phyloP scores from a whole-genome alignment of 129 eudicot genomes.

The Pseudognaphalium luteoalbum region DNA sequence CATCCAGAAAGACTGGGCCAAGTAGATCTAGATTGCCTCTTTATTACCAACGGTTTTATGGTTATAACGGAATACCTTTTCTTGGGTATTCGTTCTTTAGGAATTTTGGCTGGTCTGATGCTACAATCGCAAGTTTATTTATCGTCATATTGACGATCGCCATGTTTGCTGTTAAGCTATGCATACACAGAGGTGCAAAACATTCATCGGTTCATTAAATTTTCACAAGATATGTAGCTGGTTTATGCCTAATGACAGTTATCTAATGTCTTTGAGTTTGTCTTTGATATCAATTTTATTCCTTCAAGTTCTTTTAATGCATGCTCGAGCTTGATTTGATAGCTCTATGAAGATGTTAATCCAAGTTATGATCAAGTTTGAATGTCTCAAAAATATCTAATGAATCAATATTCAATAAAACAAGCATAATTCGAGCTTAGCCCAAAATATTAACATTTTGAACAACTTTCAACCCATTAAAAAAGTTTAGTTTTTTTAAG shows the following conservation, averaged over 20 bases:
- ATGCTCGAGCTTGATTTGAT: too few species aligned
- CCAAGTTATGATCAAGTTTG: too few species aligned
- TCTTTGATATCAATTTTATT: neutral
- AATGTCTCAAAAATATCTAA: too few species aligned
- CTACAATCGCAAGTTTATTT: slow-evolving; percentile 19
- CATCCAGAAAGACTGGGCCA: slow-evolving; percentile 66
- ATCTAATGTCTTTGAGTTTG: slow-evolving; percentile 6
- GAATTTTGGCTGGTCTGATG: slow-evolving; percentile 28
- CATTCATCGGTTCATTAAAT: neutral
- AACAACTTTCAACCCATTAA: too few species aligned
- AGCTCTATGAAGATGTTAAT: too few species aligned
- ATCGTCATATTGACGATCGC: slow-evolving; percentile 13
- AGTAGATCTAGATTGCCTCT: slow-evolving; percentile 5
- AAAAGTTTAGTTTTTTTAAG: too few species aligned
- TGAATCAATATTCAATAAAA: too few species aligned
- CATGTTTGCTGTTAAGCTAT: slow-evolving; percentile 30
- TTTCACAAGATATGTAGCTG: slow-evolving; percentile 21
- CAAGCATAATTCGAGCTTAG: too few species aligned
- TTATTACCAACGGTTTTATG: slow-evolving; percentile 8
- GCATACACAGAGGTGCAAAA: slow-evolving; percentile 27
- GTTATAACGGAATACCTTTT: slow-evolving; percentile 7
- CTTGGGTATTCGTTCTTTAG: slow-evolving; percentile 24
- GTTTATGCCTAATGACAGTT: slow-evolving; percentile 18
- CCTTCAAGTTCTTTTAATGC: too few species aligned
- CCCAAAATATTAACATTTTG: too few species aligned